Conservation (phyloP, 257 asterid genomes). For the Solanum infundibuliforme region DNA sequence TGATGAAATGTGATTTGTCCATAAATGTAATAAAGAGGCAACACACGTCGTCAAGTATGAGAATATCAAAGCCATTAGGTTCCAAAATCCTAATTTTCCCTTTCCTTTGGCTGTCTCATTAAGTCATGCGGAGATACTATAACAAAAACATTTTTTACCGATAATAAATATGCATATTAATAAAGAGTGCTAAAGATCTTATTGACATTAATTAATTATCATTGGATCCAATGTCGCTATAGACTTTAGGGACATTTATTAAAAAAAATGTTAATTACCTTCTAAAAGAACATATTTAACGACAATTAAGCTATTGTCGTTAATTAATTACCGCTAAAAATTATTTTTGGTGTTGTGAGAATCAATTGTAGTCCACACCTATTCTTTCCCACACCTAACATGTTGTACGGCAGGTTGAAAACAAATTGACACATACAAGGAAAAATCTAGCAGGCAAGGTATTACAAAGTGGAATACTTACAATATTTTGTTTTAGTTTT, state of each 20-base stretch:
- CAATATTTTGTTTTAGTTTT: not conserved
- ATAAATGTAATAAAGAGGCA: not conserved
- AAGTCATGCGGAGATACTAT: not conserved
- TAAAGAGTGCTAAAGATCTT: too few species aligned
- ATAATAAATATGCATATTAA: too few species aligned
- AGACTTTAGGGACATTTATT: too few species aligned
- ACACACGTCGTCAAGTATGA: not conserved
- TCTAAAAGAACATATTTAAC: too few species aligned
- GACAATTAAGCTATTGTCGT: too few species aligned
- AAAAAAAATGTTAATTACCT: too few species aligned
- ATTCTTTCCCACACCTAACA: not conserved
- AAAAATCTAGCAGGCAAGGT: not conserved
- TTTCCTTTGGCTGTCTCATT: not conserved
- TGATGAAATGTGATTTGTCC: not conserved
- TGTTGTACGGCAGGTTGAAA: not conserved
- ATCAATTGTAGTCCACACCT: too few species aligned
- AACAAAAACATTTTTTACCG: too few species aligned
- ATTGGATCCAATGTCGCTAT: too few species aligned
- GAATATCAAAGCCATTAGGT: not conserved
- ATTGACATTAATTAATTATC: too few species aligned
- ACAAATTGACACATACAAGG: not conserved
- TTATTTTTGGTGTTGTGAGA: too few species aligned
- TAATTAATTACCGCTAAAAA: fast-evolving
- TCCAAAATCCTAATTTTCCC: not conserved
- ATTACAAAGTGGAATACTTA: not conserved